Evolutionary conservation across 2,329 filamentous ascomycete species (phyloP), one percentile per base, ranked within the genome.

Genomic region (Colletotrichum theobromicola): DNA sequence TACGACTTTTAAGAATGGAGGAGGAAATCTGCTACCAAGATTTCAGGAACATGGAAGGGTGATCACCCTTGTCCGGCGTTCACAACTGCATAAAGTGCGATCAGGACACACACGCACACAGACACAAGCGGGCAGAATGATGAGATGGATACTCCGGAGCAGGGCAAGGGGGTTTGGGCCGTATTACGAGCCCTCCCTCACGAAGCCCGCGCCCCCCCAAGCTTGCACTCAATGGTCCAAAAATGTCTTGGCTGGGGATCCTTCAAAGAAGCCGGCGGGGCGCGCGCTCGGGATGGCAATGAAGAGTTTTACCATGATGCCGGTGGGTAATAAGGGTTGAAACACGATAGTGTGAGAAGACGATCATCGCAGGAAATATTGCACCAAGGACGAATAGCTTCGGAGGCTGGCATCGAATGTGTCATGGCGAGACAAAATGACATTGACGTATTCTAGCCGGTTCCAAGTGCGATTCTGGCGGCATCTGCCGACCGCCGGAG

Each of bases 361-460:
- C 16, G 34, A 57, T 63, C 62, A 42, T 35, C 62, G 55, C 30
- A 58, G 34, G 30, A 35, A 35, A 63, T 61, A 58, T 46, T 50
- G 16, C 34, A 60, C 24, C 26, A 61, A 55, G 26, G 18, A 24
- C 34, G 12, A 34, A 57, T 71, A 37, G 61, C 57, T 63, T 37
- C 34, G 32, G 62, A 55, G 21, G 13, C 55, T 18, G 55, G 42
- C 46, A 65, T 35, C 16, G 32, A 55, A 35, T 12, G 21, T 63
- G 68, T 62, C 62, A 62, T 67, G 42, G 42, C 42, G 61, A 72
- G 62, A 67, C 42, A 46, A 50, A 28, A 24, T 35, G 72, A 58
- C 57, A 57, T 58, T 57, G 57, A 72, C 57, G 68, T 42, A 72
- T 72, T 72, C 68, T 63, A 67, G 72, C 68, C 35, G 42, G 62